Evolutionary conservation across 139 green algal genomes (phyloP).

Genomic region (Chlorella sp.): DNA sequence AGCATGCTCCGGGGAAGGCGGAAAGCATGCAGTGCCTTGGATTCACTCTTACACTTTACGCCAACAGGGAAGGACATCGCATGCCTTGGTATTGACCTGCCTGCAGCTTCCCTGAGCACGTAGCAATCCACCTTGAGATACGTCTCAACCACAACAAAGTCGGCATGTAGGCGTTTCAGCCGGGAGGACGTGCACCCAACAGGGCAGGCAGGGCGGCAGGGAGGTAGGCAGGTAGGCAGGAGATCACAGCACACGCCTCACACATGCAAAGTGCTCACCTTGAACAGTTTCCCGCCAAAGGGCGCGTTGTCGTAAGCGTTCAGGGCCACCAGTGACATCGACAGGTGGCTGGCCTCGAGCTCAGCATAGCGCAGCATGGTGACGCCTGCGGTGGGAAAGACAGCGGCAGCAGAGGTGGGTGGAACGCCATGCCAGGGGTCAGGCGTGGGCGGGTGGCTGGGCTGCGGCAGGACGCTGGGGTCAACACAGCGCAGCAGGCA

Average conservation of each 20-base stretch:
- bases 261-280: neutral
- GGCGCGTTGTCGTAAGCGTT: neutral
- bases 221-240: neutral
- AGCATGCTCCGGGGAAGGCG: no score
- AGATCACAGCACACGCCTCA: neutral
- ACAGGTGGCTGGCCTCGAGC: neutral
- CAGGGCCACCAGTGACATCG: neutral
- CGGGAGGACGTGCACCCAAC: neutral
- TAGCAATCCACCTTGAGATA: no score
- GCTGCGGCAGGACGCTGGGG: no score
- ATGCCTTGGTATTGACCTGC: no score
- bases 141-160: neutral
- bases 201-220: neutral
- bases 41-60: neutral
- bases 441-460: no score
- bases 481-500: no score
- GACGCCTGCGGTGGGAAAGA: neutral
- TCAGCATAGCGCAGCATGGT: neutral
- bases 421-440: neutral
- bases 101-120: no score
- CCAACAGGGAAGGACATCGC: no score
- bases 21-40: neutral
- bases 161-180: neutral
- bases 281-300: neutral
- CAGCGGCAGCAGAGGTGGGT: no score